A percentile compares a stretch with the other conserved stretches of the same genome.
Conservation (phyloP, 129 eudicot species). For the Flaveria bidentis region DNA sequence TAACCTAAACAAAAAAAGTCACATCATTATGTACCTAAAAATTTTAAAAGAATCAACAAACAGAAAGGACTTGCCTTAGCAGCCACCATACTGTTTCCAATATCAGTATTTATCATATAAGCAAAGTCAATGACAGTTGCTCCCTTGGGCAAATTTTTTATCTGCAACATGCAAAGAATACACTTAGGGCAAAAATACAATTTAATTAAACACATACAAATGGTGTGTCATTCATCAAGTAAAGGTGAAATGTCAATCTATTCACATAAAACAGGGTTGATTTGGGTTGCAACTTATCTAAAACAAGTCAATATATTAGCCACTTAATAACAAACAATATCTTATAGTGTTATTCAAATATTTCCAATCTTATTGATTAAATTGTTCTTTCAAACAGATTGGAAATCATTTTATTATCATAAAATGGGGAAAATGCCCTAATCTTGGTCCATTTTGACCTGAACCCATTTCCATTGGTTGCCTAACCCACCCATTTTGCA, state of each 20-base stretch:
- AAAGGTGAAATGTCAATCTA: neutral
- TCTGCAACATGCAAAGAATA: constrained; percentile 45
- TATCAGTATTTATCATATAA: constrained; percentile 90
- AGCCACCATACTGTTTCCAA: constrained; percentile 97
- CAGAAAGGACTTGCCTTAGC: constrained; percentile 64
- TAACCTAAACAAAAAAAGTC: constrained; percentile 59
- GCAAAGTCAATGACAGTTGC: constrained; percentile 97
- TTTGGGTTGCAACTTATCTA: neutral
- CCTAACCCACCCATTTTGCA: neutral
- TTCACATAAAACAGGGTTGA: neutral
- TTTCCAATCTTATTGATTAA: neutral
- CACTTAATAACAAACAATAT: no score
- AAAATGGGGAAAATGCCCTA: neutral
- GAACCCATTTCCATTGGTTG: neutral
- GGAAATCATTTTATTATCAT: neutral
- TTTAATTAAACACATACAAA: neutral
- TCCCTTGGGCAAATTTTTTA: constrained; percentile 89
- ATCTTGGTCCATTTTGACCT: neutral
- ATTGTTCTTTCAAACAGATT: neutral
- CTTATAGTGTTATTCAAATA: neutral
- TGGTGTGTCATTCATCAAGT: constrained; percentile 1
- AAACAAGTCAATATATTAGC: no score
- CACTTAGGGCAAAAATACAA: neutral
- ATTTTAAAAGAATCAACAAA: constrained; percentile 4
- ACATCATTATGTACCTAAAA: neutral